Percentiles rank a stretch among this genome's conserved stretches.
Conservation (phyloP, 2,329 filamentous ascomycete genomes). For the Aspergillus hiratsukae region DNA sequence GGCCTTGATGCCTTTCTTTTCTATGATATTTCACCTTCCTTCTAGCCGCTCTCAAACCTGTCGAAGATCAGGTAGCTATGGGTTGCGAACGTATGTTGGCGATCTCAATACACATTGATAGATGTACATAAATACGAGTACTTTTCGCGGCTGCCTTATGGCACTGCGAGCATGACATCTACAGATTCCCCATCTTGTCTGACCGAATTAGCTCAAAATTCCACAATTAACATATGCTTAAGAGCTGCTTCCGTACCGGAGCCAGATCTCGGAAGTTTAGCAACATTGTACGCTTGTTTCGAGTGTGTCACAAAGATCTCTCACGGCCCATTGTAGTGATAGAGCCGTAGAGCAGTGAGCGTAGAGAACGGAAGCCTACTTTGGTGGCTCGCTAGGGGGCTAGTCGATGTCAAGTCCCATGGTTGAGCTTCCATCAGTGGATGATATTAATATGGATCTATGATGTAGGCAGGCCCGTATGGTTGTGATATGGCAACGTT, state of each 20-base stretch:
- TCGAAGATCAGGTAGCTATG: not conserved
- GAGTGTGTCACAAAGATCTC: not conserved
- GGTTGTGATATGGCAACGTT: not conserved
- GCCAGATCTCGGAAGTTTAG: not conserved
- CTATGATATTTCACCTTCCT: conserved; percentile 4
- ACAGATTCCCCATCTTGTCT: not conserved
- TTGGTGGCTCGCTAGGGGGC: not conserved
- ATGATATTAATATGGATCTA: not conserved
- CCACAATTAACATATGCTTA: not conserved
- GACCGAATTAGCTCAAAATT: not conserved
- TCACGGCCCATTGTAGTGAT: too few relatives aligned
- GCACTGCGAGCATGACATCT: not conserved
- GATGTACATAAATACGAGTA: conserved; percentile 26
- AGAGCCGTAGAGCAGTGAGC: too few relatives aligned
- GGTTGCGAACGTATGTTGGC: conserved; percentile 8
- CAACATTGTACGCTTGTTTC: not conserved
- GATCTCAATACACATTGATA: conserved; percentile 23
- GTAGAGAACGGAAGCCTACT: not conserved
- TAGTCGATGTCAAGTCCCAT: not conserved
- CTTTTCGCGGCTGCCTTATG: not conserved
- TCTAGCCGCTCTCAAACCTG: not conserved
- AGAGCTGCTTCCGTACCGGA: not conserved
- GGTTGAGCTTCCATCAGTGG: not conserved
- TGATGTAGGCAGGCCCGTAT: not conserved
- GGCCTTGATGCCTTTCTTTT: conserved; percentile 1